Percentiles rank a stretch among this genome's conserved stretches.
These are phyloP conservation scores for Pleurotus platypus DNA, from an alignment of 768 basidiomycete genomes.

Conservation along the genomic window DNA sequence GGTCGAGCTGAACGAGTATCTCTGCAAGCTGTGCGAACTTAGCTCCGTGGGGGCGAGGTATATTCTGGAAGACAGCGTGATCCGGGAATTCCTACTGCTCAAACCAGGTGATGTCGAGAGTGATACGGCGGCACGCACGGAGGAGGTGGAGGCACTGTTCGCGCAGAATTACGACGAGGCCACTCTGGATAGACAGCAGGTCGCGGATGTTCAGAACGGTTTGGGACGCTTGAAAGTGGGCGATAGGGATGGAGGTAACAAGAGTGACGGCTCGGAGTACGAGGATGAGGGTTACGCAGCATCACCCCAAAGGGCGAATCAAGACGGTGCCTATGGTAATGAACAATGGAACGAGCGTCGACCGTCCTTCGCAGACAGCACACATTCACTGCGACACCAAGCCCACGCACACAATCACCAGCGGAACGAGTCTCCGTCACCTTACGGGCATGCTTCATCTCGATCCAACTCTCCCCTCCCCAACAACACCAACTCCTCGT, in stretches of 20 bases:
- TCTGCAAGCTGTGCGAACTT: conserved; percentile 74
- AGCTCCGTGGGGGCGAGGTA: conserved; percentile 65
- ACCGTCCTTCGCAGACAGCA: conserved; percentile 27
- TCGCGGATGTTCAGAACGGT: conserved; percentile 43
- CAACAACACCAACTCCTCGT: conserved; percentile 10
- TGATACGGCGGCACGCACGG: conserved; percentile 54
- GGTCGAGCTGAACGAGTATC: conserved; percentile 85
- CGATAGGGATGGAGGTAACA: conserved; percentile 34
- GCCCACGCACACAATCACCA: conserved; percentile 46
- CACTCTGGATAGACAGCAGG: conserved; percentile 32
- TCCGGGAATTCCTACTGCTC: conserved; percentile 79
- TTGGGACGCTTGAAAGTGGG: conserved; percentile 48
- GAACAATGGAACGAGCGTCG: conserved; percentile 23
- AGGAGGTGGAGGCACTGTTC: conserved; percentile 57
- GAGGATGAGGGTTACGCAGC: conserved; percentile 54
- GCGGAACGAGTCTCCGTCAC: conserved; percentile 46
- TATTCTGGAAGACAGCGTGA: conserved; percentile 75
- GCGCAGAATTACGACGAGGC: conserved; percentile 12
- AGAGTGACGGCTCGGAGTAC: conserved; percentile 66
- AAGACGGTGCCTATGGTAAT: conserved; percentile 32
- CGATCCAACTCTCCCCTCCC: conserved; percentile 28
- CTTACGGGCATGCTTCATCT: conserved; percentile 36
- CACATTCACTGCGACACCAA: conserved; percentile 29
- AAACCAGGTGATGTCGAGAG: conserved; percentile 85
- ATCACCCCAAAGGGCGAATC: conserved; percentile 34